Evolutionary conservation across 352 stramenopile genomes (phyloP), one percentile per base, ranked within the genome.

Genomic region (Pythium insidiosum): DNA sequence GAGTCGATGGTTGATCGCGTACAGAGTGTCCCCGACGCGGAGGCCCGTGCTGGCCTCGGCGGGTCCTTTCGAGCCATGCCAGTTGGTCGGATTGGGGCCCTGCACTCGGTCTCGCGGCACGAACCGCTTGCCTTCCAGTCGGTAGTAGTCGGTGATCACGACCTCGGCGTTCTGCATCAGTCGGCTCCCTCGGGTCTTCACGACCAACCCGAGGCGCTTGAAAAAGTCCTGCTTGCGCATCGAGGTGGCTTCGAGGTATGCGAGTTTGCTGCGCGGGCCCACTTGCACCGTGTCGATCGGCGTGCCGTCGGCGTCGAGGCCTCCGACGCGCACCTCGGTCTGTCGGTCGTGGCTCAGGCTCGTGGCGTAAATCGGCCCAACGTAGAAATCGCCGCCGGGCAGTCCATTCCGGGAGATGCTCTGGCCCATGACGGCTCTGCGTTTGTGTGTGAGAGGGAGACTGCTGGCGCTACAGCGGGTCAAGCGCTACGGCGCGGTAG

Each of bases 81-180:
- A 93, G 48, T 74, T 81, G 7, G 61, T 76, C 25, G 68, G 66
- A 45, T 71, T 68, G 13, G 51, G 34, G 2, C 77, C 80, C 45
- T 87, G 79, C 9, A 74, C 67, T 24, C 77, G 73, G 50, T 93
- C 63, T 18, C 80, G 71, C 45, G 69, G 68, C 38, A 89, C 73
- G 53, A 93, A 68, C 20, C 75, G 79, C 50, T 85, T 86, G 24
- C 71, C 72, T 38, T 90, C 80, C 34, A 93, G 42, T 55, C 80
- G 66, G 53, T 87, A 87, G 35, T 84, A 79, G 62, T 93, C 77
- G 20, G 71, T 74, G 43, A 90, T 46, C 39, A 93, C 72, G 11
- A 93, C 75, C 37, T 86, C 70, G 22, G 80, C 80, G 53, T 88
- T 90, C 63, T 89, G 76, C 57, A 84, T 90, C 38, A 93, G 58